Evolutionary conservation across 2,329 filamentous ascomycete genomes (phyloP).

Genomic region (Botrytis aclada): DNA sequence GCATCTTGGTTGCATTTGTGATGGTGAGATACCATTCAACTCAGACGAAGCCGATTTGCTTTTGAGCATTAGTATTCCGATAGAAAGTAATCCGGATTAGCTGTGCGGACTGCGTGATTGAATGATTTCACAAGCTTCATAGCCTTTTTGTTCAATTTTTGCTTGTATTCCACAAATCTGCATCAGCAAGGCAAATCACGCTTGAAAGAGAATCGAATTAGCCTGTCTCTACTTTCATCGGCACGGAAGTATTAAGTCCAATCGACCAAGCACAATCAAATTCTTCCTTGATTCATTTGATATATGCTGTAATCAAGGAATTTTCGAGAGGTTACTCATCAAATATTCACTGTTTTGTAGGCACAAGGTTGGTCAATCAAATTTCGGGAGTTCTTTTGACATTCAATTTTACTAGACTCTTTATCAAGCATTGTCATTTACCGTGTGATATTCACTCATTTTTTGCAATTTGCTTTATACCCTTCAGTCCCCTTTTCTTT

Average conservation of each 20-base stretch:
- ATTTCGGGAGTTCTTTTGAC: background rate
- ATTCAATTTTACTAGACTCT: background rate
- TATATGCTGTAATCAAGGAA: background rate
- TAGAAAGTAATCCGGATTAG: fast-evolving
- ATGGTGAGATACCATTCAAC: background rate
- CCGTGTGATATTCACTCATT: background rate
- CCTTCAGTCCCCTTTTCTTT: fast-evolving
- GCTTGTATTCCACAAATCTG: background rate
- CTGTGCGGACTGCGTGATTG: background rate
- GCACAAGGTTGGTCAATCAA: background rate
- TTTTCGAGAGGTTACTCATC: background rate
- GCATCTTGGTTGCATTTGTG: background rate
- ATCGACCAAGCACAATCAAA: background rate
- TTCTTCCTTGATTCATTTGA: too few species aligned
- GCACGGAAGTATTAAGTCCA: too few species aligned
- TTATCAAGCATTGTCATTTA: background rate
- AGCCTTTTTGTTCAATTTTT: background rate
- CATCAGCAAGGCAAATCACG: background rate
- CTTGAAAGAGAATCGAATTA: background rate
- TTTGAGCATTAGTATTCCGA: background rate
- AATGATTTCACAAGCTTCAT: background rate
- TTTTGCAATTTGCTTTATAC: background rate
- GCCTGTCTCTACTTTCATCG: background rate
- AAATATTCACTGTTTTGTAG: background rate
- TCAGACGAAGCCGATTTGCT: background rate